Percentiles rank a stretch among this genome's conserved stretches.
Conservation (phyloP, 2,329 filamentous ascomycete genomes). For the Fusarium tupiense region DNA sequence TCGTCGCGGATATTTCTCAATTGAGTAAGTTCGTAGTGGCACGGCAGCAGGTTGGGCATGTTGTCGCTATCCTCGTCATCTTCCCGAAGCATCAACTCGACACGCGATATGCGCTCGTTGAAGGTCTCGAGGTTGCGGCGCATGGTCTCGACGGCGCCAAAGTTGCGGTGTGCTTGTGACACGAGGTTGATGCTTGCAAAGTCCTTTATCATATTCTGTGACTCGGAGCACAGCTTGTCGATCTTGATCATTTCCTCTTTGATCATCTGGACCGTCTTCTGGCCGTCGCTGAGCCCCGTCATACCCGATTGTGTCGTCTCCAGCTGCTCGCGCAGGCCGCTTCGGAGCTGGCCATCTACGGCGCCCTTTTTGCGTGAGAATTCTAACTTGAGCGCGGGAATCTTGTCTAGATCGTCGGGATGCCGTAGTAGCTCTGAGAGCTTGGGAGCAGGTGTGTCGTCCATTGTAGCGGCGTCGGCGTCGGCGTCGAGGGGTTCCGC, state of each 20-base stretch:
- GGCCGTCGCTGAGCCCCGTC: slow-evolving; percentile 85
- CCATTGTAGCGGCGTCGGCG: slow-evolving; percentile 46
- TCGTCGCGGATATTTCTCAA: slow-evolving; percentile 94
- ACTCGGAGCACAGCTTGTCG: slow-evolving; percentile 95
- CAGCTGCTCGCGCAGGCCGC: slow-evolving; percentile 89
- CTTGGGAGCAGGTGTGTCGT: slow-evolving; percentile 76
- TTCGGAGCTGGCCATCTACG: slow-evolving; percentile 89
- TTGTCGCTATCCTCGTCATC: slow-evolving; percentile 88
- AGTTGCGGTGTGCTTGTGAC: slow-evolving; percentile 95
- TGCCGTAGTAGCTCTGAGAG: slow-evolving; percentile 93
- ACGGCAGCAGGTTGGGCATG: slow-evolving; percentile 89
- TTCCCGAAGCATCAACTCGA: slow-evolving; percentile 81
- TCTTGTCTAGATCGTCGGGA: slow-evolving; percentile 97
- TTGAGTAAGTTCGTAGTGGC: slow-evolving; percentile 92
- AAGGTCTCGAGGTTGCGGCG: slow-evolving; percentile 90
- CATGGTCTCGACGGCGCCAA: slow-evolving; percentile 93
- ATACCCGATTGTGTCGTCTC: slow-evolving; percentile 95
- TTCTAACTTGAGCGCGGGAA: slow-evolving; percentile 86
- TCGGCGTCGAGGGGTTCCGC: slow-evolving; percentile 29
- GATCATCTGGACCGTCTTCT: slow-evolving; percentile 90
- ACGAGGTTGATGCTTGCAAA: slow-evolving; percentile 93
- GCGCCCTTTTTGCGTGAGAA: slow-evolving; percentile 94
- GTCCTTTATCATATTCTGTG: slow-evolving; percentile 96
- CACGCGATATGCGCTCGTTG: slow-evolving; percentile 76
- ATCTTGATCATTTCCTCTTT: slow-evolving; percentile 99